Evolutionary conservation across 805 yeast genomes (phyloP).

Genomic region (Millerago galiae): DNA sequence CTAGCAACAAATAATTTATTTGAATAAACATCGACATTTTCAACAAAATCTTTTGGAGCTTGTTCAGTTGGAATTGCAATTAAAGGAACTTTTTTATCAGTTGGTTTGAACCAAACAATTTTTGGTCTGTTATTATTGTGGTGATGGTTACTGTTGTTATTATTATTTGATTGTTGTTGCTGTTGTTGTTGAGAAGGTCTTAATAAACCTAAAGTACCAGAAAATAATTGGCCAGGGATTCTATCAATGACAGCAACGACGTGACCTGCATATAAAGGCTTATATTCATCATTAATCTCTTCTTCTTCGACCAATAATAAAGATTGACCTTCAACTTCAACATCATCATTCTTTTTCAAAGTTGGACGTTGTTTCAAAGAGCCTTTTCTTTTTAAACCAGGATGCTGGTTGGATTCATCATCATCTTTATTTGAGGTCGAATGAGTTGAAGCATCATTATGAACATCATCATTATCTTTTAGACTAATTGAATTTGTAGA

Average conservation of each 20-base stretch:
- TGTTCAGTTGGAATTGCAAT: constrained; percentile 98
- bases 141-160: constrained; percentile 11
- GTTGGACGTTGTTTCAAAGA: constrained; percentile 93
- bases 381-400: constrained; percentile 66
- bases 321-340: constrained; percentile 97
- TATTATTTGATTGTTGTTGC: constrained; percentile 24
- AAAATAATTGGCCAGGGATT: constrained; percentile 92
- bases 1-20: constrained; percentile 87
- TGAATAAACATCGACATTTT: constrained; percentile 76
- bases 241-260: constrained; percentile 97
- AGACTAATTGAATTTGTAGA: constrained; percentile 33
- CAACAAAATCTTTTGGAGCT: constrained; percentile 93
- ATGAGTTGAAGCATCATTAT: constrained; percentile 71
- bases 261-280: constrained; percentile 95
- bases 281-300: constrained; percentile 85
- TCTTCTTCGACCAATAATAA: constrained; percentile 89
- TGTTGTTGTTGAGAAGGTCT: constrained; percentile 86
- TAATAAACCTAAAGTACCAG: constrained; percentile 88
- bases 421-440: constrained; percentile 13
- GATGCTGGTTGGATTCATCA: constrained; percentile 16
- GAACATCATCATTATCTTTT: constrained; percentile 68
- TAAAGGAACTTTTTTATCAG: constrained; percentile 94
- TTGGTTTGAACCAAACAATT: constrained; percentile 98
- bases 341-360: constrained; percentile 96
- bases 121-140: constrained; percentile 53